Evolutionary conservation across 441 rosid genomes (phyloP), one percentile per base, ranked within the genome.

Genomic region (Omphalea diandra): DNA sequence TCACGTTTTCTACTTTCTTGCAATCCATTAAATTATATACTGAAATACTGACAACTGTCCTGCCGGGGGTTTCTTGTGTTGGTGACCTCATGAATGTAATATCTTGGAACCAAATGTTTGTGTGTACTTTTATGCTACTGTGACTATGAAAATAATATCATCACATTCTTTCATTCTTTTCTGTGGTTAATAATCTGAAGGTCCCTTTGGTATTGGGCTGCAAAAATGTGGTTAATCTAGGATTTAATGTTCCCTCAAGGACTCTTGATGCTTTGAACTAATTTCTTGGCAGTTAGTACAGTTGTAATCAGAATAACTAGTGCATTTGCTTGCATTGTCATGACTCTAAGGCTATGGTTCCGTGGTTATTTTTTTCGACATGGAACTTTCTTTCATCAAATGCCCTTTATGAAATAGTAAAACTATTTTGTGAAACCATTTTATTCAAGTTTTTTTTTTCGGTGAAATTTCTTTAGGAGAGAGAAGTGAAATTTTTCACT

Each of bases 401-500:
- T 60, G 24, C 18, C n/a, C 12, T 49, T 46, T 3, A 26, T 22
- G 20, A 20, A 20, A 41, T 52, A 10, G 6, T 29, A 5, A 18
- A 32, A 6, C 54, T 33, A 18, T 54, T 20, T 49, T 57, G 38
- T 49, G 65, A 29, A 54, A 33, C 22, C 29, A 27, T 38, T 46
- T 62, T 52, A 22, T 44, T 12, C 49, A 24, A 33, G 65, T 0
- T 35, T 35, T 17, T 74, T 62, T 56, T 5, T 24, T n/a, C n/a
- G n/a, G 1, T n/a, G 22, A n/a, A 33, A 27, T 72, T 62, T 62
- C 8, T 63, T 44, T 75, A 95, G 99, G 99, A 95, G 83, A 89
- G 97, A 63, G 98, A 93, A 75, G 98, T 93, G 80, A 95, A 93
- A 79, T 93, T 90, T 73, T 95, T 95, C 82, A 95, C 97, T 0